These are phyloP conservation scores for Linaria vulgaris DNA, from an alignment of 257 asterid species.

Conservation along the genomic window DNA sequence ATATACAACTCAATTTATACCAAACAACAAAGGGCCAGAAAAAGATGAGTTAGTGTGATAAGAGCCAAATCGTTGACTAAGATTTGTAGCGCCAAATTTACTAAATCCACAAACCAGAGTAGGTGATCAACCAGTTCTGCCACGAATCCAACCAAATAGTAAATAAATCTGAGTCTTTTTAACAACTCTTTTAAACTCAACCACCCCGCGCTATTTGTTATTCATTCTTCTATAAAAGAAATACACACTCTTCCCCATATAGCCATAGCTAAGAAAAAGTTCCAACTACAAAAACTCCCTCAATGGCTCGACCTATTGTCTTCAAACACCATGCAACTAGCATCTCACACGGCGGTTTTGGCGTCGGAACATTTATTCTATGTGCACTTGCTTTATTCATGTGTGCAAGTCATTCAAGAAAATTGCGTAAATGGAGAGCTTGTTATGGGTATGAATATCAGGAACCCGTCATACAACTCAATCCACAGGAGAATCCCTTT, in stretches of 20 bases:
- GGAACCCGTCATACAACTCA: slow-evolving; percentile 53
- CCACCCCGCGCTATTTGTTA: not conserved
- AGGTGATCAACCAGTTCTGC: not conserved
- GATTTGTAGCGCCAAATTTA: not conserved
- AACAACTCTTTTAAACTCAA: slow-evolving; percentile 7
- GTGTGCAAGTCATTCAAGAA: slow-evolving; percentile 54
- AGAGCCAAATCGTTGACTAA: too few relatives aligned
- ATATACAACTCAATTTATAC: too few relatives aligned
- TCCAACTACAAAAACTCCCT: slow-evolving; percentile 7
- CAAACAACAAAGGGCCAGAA: too few relatives aligned
- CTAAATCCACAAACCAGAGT: not conserved
- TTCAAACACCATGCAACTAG: slow-evolving; percentile 27
- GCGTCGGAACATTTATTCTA: slow-evolving; percentile 45
- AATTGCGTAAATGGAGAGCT: slow-evolving; percentile 41
- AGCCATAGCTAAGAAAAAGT: not conserved
- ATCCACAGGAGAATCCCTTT: slow-evolving; percentile 31
- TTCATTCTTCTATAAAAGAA: not conserved
- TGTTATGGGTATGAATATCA: slow-evolving; percentile 38
- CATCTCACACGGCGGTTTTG: slow-evolving; percentile 40
- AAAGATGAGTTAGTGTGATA: too few relatives aligned
- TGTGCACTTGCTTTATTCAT: slow-evolving; percentile 59
- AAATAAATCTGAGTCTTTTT: not conserved
- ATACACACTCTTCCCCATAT: not conserved
- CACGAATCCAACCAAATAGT: not conserved
- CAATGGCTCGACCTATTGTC: slow-evolving; percentile 49